Evolutionary conservation across 371 early-diverging fungal species (phyloP).

Genomic region (Hamiltosporidium magnivora): DNA sequence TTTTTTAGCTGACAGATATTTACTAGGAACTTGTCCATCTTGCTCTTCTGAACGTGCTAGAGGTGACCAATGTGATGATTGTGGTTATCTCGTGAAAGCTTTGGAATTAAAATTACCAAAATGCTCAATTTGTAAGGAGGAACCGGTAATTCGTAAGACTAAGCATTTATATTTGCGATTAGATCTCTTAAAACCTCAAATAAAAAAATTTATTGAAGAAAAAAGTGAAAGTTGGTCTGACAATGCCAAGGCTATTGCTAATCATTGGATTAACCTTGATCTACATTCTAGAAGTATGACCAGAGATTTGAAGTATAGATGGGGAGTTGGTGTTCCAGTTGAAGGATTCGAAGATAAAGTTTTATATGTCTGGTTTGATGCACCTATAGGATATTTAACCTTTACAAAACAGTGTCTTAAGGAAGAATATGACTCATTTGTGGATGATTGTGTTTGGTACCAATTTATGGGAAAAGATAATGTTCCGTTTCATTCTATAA

Average conservation of each 20-base stretch:
- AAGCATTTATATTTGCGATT: constrained; percentile 83
- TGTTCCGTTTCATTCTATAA: constrained; percentile 94
- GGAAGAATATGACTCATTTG: constrained; percentile 36
- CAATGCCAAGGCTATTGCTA: constrained; percentile 77
- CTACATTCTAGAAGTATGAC: constrained; percentile 89
- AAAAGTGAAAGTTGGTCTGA: constrained; percentile 57
- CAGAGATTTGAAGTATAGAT: constrained; percentile 75
- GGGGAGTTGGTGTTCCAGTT: constrained; percentile 92
- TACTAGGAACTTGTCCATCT: constrained; percentile 83
- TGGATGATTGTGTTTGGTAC: constrained; percentile 75
- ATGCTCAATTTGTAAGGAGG: constrained; percentile 75
- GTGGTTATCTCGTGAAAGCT: constrained; percentile 76
- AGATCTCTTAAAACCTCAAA: constrained; percentile 62
- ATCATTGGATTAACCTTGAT: constrained; percentile 87
- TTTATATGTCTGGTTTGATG: constrained; percentile 99
- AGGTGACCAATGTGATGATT: constrained; percentile 98
- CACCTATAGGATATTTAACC: constrained; percentile 70
- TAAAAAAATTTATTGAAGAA: constrained; percentile 64
- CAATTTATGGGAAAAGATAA: constrained; percentile 99
- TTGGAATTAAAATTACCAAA: constrained; percentile 78
- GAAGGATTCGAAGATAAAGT: constrained; percentile 78
- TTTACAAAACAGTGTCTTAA: constrained; percentile 28
- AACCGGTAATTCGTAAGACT: constrained; percentile 62
- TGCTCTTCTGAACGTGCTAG: constrained; percentile 69
- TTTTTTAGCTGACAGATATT: constrained; percentile 95